These are phyloP conservation scores for Neopestalotiopsis sp. DNA, from an alignment of 2,329 filamentous ascomycete genomes.

Conservation along the genomic window DNA sequence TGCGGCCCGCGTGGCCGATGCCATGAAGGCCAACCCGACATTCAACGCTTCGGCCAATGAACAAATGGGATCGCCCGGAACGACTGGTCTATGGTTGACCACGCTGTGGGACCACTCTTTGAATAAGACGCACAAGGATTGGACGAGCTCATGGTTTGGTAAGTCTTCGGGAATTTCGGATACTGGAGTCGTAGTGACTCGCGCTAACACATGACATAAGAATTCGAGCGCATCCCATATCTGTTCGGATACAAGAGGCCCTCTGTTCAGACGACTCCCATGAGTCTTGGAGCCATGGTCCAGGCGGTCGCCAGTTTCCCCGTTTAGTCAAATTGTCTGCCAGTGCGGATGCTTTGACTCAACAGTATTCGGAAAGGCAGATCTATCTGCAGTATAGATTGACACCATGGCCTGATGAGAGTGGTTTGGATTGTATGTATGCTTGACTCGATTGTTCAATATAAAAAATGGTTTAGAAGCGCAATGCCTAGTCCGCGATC, in stretches of 20 bases:
- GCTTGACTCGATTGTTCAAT: background rate
- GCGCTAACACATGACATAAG: background rate
- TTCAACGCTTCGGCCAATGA: background rate
- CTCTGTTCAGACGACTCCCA: background rate
- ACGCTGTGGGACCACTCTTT: background rate
- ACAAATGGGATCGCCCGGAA: background rate
- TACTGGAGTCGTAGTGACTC: background rate
- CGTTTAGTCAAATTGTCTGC: background rate
- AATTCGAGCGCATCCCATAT: background rate
- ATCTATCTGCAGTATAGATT: conserved; percentile 3
- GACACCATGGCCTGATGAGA: background rate
- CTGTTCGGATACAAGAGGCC: background rate
- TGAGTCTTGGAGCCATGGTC: background rate
- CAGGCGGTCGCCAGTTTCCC: background rate
- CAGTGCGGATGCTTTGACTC: background rate
- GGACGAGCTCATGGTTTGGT: background rate
- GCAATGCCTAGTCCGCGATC: background rate
- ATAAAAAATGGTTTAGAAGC: background rate
- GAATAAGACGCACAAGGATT: background rate
- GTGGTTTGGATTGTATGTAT: background rate
- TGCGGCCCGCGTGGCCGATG: background rate
- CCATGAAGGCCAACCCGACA: background rate
- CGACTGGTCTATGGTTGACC: background rate
- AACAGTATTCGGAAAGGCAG: background rate
- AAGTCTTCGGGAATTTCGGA: background rate